Percentiles rank a stretch among this genome's conserved stretches.
phyloP scores from a whole-genome alignment of 1,284 basidiomycete genomes.

The Termitomyces sp. region DNA sequence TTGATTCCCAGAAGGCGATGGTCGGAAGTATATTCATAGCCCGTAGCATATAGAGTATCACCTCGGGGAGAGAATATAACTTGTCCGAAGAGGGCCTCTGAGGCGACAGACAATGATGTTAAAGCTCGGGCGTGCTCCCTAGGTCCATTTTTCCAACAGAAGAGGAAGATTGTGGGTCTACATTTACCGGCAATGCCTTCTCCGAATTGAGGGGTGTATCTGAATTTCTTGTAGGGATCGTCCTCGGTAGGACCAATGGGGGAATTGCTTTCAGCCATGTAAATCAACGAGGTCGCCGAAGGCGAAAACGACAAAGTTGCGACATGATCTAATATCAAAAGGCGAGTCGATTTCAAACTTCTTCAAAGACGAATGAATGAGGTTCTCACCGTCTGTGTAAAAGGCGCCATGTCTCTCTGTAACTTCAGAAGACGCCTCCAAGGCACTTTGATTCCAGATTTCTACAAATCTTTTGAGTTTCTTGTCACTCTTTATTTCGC shows the following conservation, averaged over 20 bases:
- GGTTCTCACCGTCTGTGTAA: conserved; percentile 52
- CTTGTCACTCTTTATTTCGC: conserved; percentile 30
- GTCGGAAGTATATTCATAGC: conserved; percentile 53
- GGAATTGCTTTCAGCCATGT: conserved; percentile 49
- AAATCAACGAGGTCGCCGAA: conserved; percentile 46
- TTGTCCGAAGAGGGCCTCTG: conserved; percentile 46
- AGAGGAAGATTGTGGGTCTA: conserved; percentile 44
- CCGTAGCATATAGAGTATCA: conserved; percentile 51
- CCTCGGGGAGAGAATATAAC: conserved; percentile 40
- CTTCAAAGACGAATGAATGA: background rate
- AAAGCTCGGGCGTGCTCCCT: conserved; percentile 3
- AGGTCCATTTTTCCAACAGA: conserved; percentile 33
- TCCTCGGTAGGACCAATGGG: conserved; percentile 23
- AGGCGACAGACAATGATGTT: conserved; percentile 13
- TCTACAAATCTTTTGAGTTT: conserved; percentile 50
- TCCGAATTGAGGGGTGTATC: conserved; percentile 50
- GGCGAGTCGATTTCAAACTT: background rate
- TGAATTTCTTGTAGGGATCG: conserved; percentile 44
- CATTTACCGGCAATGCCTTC: conserved; percentile 47
- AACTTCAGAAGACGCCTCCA: conserved; percentile 48
- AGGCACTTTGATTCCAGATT: conserved; percentile 44
- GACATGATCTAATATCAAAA: conserved; percentile 36
- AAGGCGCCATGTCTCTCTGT: conserved; percentile 56
- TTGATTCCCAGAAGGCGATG: conserved; percentile 56
- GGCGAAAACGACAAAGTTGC: conserved; percentile 46